phyloP scores from a whole-genome alignment of 257 asterid species.

The Nicotiana benthamiana region DNA sequence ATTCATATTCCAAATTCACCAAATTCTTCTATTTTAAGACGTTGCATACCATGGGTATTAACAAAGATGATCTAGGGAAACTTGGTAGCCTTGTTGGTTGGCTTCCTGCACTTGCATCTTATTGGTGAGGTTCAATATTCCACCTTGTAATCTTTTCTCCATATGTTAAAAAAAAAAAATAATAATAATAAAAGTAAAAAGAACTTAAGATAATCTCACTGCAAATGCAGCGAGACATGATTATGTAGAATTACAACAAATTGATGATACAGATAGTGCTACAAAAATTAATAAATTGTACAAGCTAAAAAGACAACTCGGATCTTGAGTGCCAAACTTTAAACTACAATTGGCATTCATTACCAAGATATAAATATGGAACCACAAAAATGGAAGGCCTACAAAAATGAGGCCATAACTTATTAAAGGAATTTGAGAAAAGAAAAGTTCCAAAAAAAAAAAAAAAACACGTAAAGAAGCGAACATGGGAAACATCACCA shows the following conservation, averaged over 20 bases:
- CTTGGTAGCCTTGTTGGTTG: no score
- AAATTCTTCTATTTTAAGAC: not conserved
- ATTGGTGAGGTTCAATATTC: no score
- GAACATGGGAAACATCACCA: constrained; percentile 51
- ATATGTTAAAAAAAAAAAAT: no score
- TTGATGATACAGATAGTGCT: not conserved
- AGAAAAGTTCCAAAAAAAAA: not conserved
- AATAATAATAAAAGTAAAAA: no score
- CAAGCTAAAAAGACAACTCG: not conserved
- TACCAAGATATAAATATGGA: not conserved
- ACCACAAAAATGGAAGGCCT: constrained; percentile 3
- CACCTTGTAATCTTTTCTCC: no score
- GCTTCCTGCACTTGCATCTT: no score
- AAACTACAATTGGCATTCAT: not conserved
- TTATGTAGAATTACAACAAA: not conserved
- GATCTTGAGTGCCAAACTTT: not conserved
- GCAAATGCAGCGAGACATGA: no score
- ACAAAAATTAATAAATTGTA: not conserved
- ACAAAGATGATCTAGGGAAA: not conserved
- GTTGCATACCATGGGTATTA: not conserved
- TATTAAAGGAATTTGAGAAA: constrained; percentile 5
- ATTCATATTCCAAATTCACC: not conserved
- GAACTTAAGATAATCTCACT: not conserved
- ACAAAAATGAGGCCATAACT: not conserved
- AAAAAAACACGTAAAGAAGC: not conserved